Base-by-base conservation (phyloP, 1,284 basidiomycete species). In the Melanopsichium pennsylvanicum region DNA sequence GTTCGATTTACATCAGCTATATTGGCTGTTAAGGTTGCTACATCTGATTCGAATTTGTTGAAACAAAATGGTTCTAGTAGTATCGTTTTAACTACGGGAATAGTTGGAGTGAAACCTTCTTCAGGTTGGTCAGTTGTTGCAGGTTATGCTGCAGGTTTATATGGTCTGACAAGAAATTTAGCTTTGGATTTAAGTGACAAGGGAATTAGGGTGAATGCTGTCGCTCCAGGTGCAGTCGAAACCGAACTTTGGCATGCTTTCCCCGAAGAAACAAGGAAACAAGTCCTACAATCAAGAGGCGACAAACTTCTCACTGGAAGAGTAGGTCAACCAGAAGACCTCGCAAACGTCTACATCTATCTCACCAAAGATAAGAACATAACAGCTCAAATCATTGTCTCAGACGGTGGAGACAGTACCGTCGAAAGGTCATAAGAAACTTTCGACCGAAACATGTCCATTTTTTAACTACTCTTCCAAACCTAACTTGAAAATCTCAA, bases 281-380 rank as follows among this genome's bases (percentile, higher is more conserved):
- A 1, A 8, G 42, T 52, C 23, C 26, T 54, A 13, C 12, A 48
- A 0, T 15, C 13, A 0, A 19, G 26, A 5, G 62, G 36, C 3
- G 11, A 26, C 12, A 46, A 46, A 26, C 25, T 48, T 8, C 19
- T 70, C 16, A 63, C 59, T 0, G 41, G 54, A 4, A 49, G 19
- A 6, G 51, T 72, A 2, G 70, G 52, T 0, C 32, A 39, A 8
- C 45, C 55, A 0, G 47, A 58, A 8, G 60, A 72, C 4, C 29
- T 71, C 2, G 68, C 59, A 1, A 40, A 71, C 13, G 25, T 48
- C 11, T 74, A 61, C 32, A 33, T 74, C 8, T 62, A 62, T 31
- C n/a, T 74, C 19, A 36, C 70, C 36, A 74, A 74, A 49, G 63
- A 74, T 37, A 50, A 15, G 23, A 74, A 74, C 29, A 38, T 46